phyloP scores from a whole-genome alignment of 78 protist genomes.

The Paratrimastix pyriformis region DNA sequence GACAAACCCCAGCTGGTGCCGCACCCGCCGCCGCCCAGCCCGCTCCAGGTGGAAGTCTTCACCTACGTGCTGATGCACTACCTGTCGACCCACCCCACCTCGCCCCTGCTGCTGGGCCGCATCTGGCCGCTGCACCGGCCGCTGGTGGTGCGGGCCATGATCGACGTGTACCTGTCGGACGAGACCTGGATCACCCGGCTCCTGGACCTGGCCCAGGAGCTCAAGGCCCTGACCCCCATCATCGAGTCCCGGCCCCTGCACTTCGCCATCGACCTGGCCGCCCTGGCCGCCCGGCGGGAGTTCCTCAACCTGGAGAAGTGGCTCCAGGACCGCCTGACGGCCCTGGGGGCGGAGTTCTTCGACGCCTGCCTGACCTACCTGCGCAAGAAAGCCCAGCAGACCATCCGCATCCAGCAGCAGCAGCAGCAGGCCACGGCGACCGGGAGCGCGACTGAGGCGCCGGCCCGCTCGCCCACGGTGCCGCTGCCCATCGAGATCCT shows the following conservation, averaged over 20 bases:
- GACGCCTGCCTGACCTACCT: not conserved
- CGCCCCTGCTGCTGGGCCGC: too few relatives aligned
- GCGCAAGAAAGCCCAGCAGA: not conserved
- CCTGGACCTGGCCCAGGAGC: slow-evolving; percentile 57
- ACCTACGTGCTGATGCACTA: too few relatives aligned
- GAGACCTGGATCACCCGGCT: slow-evolving; percentile 34
- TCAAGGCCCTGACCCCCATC: slow-evolving; percentile 21
- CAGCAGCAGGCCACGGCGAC: not conserved
- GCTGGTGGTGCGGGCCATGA: not conserved
- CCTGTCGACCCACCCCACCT: too few relatives aligned
- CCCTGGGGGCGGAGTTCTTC: not conserved
- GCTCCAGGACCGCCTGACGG: slow-evolving; percentile 42
- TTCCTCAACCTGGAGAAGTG: slow-evolving; percentile 58
- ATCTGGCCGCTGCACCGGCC: not conserved
- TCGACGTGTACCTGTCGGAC: not conserved
- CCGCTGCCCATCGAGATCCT: too few relatives aligned
- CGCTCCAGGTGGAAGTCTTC: too few relatives aligned
- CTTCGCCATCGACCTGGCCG: slow-evolving; percentile 68
- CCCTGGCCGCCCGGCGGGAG: slow-evolving; percentile 63
- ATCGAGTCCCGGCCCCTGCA: slow-evolving; percentile 31
- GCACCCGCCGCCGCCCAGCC: too few relatives aligned
- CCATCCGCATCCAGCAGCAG: not conserved
- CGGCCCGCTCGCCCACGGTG: too few relatives aligned
- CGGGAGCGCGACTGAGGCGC: too few relatives aligned
- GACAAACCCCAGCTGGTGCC: too few relatives aligned